These are phyloP conservation scores for Rhizomucor pusillus DNA, from an alignment of 371 early-diverging fungal species.

Conservation along the genomic window DNA sequence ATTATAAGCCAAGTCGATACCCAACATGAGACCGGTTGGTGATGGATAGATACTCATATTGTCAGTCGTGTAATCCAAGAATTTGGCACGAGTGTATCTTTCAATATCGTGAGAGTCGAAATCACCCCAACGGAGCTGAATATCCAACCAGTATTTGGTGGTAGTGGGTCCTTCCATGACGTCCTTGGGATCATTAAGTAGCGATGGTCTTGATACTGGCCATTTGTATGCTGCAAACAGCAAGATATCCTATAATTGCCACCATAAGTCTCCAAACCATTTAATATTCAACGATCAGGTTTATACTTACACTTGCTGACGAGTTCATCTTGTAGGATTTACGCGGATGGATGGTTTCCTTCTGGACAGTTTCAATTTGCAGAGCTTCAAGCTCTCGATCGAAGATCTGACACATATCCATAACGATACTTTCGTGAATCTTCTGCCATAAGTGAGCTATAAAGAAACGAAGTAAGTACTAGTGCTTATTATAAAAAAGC, in stretches of 20 bases:
- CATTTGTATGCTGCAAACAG: slow-evolving; percentile 97
- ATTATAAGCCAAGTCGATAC: slow-evolving; percentile 97
- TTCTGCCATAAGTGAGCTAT: slow-evolving; percentile 98
- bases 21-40: slow-evolving; percentile 96
- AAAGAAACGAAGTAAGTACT: neutral
- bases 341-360: slow-evolving; percentile 98
- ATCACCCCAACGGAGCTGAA: slow-evolving; percentile 99
- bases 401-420: slow-evolving; percentile 94
- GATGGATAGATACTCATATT: slow-evolving; percentile 98
- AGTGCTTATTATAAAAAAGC: neutral
- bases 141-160: slow-evolving; percentile 98
- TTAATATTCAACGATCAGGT: neutral
- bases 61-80: slow-evolving; percentile 96
- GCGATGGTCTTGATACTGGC: slow-evolving; percentile 93
- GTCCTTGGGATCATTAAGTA: slow-evolving; percentile 88
- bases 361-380: slow-evolving; percentile 98
- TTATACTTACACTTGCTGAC: slow-evolving; percentile 22
- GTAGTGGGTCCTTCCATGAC: slow-evolving; percentile 94
- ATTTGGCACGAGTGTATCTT: slow-evolving; percentile 97
- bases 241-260: slow-evolving; percentile 91
- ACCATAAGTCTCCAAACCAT: too few relatives aligned
- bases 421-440: slow-evolving; percentile 95
- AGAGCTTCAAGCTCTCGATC: slow-evolving; percentile 97
- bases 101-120: slow-evolving; percentile 98
- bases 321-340: slow-evolving; percentile 99